Percentiles rank a stretch among this genome's conserved stretches.
Evolutionary conservation across 2,329 filamentous ascomycete species (phyloP).

Genomic region (Arthrobotrys conoides): DNA sequence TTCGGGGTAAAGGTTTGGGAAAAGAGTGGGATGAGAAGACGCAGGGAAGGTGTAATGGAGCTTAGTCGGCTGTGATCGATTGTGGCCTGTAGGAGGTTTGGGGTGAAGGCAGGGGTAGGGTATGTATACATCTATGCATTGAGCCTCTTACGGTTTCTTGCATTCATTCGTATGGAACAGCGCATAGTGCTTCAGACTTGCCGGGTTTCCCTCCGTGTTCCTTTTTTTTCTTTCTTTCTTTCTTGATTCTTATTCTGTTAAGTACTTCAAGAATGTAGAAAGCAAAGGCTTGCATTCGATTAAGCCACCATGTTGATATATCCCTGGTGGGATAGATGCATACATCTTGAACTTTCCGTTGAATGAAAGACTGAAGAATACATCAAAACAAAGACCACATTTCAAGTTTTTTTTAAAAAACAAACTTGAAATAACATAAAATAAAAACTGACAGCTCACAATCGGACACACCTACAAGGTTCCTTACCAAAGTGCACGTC

Average conservation of each 20-base stretch:
- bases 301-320: conserved; percentile 7
- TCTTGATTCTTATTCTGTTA: not conserved
- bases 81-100: no score
- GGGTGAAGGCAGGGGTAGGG: not conserved
- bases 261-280: not conserved
- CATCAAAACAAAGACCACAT: not conserved
- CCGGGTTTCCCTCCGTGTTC: not conserved
- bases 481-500: not conserved
- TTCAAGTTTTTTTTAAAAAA: not conserved
- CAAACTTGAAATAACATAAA: not conserved
- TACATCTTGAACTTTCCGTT: not conserved
- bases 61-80: conserved; percentile 40
- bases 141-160: conserved; percentile 10
- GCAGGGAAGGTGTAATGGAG: conserved; percentile 43
- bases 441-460: conserved; percentile 13
- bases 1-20: conserved; percentile 56
- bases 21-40: conserved; percentile 14
- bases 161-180: conserved; percentile 18
- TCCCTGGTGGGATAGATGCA: not conserved
- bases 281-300: not conserved
- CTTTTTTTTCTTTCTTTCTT: not conserved
- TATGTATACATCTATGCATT: not conserved
- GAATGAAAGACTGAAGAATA: not conserved
- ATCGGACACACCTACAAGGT: conserved; percentile 4
- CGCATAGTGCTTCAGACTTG: conserved; percentile 3